Evolutionary conservation across 2,329 filamentous ascomycete genomes (phyloP).

Genomic region (Calonectria fujianensis): DNA sequence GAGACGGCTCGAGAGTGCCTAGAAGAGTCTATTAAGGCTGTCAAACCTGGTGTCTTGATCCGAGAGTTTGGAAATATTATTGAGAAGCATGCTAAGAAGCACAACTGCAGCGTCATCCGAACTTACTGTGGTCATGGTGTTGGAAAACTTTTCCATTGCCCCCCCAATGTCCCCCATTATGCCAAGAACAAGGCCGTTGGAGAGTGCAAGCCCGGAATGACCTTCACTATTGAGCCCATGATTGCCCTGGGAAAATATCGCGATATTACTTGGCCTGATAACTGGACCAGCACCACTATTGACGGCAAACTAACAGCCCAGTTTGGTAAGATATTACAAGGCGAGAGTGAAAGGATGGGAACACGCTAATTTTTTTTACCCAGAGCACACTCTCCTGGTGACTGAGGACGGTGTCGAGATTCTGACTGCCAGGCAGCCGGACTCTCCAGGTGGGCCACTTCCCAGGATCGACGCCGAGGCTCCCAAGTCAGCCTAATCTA

Average conservation of each 20-base stretch:
- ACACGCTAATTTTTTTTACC: slow-evolving; percentile 47
- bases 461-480: slow-evolving; percentile 68
- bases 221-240: slow-evolving; percentile 99
- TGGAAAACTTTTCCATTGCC: slow-evolving; percentile 93
- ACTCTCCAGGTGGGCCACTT: slow-evolving; percentile 85
- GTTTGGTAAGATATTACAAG: slow-evolving; percentile 78
- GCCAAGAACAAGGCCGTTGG: slow-evolving; percentile 99
- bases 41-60: slow-evolving; percentile 95
- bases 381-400: slow-evolving; percentile 88
- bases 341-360: no score
- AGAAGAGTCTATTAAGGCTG: slow-evolving; percentile 91
- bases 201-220: slow-evolving; percentile 96
- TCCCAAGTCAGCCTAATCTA: slow-evolving; percentile 28
- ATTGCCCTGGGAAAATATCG: slow-evolving; percentile 92
- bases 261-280: slow-evolving; percentile 98
- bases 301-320: slow-evolving; percentile 95
- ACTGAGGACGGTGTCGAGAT: slow-evolving; percentile 89
- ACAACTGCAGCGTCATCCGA: slow-evolving; percentile 91
- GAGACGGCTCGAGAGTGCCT: slow-evolving; percentile 93
- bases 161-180: slow-evolving; percentile 97
- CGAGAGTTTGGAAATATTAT: slow-evolving; percentile 95
- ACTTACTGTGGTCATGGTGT: slow-evolving; percentile 98
- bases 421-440: slow-evolving; percentile 81
- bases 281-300: slow-evolving; percentile 96
- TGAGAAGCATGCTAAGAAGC: slow-evolving; percentile 93